These are phyloP conservation scores for Beta vulgaris DNA, from an alignment of 148 eudicot species.

Conservation along the genomic window DNA sequence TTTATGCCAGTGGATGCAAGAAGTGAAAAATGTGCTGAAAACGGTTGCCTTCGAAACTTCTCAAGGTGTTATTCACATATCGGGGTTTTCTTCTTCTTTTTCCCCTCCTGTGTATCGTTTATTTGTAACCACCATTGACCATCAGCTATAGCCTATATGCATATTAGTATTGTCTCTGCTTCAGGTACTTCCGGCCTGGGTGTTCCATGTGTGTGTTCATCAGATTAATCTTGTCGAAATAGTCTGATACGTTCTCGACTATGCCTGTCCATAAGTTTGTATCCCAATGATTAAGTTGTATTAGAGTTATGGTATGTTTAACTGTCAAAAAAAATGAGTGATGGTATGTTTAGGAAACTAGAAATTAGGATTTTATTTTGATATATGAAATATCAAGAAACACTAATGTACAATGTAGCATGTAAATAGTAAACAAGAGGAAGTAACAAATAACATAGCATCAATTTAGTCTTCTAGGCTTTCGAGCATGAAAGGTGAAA, in stretches of 20 bases:
- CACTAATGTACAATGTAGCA: no score
- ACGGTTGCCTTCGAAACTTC: not conserved
- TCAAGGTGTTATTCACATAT: no score
- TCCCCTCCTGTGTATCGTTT: not conserved
- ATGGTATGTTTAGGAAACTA: no score
- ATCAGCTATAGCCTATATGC: not conserved
- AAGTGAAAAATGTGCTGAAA: not conserved
- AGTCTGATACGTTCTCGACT: not conserved
- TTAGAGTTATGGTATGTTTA: not conserved
- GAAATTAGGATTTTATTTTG: no score
- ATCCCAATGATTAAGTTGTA: not conserved
- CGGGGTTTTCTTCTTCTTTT: no score
- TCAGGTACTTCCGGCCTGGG: not conserved
- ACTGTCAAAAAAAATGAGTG: no score
- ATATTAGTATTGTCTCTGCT: not conserved
- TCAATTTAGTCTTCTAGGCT: no score
- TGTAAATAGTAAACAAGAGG: no score
- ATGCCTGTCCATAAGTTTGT: not conserved
- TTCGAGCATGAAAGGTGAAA: no score
- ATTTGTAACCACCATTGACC: not conserved
- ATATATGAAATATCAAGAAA: no score
- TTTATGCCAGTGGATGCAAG: not conserved
- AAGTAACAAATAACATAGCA: no score
- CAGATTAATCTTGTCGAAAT: not conserved
- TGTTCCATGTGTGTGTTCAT: not conserved